Percentiles rank a stretch among this genome's conserved stretches.
phyloP scores from a whole-genome alignment of 1,139 yeast species.

The Magnusiomyces suaveolens region DNA sequence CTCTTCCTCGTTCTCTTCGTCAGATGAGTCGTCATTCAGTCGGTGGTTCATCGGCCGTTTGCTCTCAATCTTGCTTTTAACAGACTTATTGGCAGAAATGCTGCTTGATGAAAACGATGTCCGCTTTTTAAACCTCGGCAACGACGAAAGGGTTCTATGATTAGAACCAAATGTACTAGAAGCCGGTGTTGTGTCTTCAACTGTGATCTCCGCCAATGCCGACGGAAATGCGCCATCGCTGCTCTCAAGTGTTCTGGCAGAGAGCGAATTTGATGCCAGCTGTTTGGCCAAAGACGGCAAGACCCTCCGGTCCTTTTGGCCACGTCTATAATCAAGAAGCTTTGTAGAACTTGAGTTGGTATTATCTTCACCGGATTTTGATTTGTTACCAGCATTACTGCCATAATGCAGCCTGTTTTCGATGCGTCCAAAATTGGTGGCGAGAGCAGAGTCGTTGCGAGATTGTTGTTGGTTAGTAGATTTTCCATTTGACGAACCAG shows the following conservation, averaged over 20 bases:
- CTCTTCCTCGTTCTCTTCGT: conserved; percentile 30
- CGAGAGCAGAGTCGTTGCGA: neutral
- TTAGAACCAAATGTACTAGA: neutral
- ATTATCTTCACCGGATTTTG: neutral
- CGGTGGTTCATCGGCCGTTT: conserved; percentile 60
- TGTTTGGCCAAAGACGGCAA: neutral
- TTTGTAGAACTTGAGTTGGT: neutral
- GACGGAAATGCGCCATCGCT: neutral
- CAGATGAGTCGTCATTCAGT: conserved; percentile 46
- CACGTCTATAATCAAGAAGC: neutral
- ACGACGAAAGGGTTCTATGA: conserved; percentile 21
- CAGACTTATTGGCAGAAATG: neutral
- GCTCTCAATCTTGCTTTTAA: conserved; percentile 15
- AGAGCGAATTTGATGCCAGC: neutral
- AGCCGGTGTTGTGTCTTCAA: conserved; percentile 2
- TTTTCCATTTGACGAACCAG: neutral
- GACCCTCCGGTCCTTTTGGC: neutral
- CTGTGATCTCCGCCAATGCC: neutral
- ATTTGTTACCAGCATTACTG: neutral
- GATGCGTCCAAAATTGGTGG: neutral
- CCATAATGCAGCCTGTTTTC: neutral
- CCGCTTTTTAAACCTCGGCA: conserved; percentile 46
- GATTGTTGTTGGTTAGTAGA: neutral
- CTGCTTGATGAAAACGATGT: conserved; percentile 8
- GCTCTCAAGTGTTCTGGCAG: neutral